These are phyloP conservation scores for Lanmaoa pseudosensibilis DNA, from an alignment of 768 basidiomycete genomes.

Conservation along the genomic window DNA sequence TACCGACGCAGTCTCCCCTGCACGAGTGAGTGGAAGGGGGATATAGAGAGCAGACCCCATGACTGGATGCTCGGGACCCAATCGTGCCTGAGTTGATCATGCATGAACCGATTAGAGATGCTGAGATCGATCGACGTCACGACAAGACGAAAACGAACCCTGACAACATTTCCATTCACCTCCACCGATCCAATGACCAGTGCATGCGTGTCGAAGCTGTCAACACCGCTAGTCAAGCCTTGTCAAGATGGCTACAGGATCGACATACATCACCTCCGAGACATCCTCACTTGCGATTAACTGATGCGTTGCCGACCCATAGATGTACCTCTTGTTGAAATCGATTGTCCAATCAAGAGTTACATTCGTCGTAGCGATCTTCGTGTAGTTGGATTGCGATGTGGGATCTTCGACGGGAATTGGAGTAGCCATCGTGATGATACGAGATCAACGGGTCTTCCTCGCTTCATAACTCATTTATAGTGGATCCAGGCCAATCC, in stretches of 20 bases:
- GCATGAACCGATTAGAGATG: background rate
- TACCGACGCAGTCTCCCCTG: conserved; percentile 45
- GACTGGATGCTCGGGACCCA: conserved; percentile 60
- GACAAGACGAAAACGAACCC: conserved; percentile 38
- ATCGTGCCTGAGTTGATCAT: conserved; percentile 41
- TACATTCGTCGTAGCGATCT: conserved; percentile 49
- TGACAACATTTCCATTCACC: conserved; percentile 45
- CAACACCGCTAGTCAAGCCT: background rate
- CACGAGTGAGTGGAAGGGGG: conserved; percentile 39
- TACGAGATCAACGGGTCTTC: background rate
- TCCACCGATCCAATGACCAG: conserved; percentile 57
- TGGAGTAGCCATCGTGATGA: conserved; percentile 12
- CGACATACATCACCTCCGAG: conserved; percentile 42
- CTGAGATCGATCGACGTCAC: background rate
- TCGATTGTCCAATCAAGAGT: conserved; percentile 59
- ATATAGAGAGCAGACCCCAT: conserved; percentile 79
- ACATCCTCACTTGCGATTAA: conserved; percentile 42
- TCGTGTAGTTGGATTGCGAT: conserved; percentile 57
- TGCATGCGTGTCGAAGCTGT: conserved; percentile 48
- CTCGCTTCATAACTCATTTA: background rate
- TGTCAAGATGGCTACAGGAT: background rate
- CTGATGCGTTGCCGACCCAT: conserved; percentile 48
- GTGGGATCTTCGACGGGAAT: conserved; percentile 39
- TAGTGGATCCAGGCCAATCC: no score
- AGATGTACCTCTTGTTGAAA: conserved; percentile 46